Base-by-base conservation (phyloP, 345 rosid species). In the Odontarrhena argentea region DNA sequence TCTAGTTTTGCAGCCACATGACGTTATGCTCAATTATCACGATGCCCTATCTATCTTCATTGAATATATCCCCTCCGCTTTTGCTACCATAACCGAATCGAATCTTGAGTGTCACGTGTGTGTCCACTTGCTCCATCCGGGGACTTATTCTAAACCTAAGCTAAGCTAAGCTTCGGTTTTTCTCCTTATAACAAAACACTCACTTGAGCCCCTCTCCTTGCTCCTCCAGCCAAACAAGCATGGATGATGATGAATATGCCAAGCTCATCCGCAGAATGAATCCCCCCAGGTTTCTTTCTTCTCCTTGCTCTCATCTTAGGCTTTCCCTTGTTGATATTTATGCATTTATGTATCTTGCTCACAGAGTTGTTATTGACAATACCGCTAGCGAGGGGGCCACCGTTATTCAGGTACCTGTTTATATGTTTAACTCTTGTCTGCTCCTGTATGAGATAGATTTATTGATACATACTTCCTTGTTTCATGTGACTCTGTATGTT, bases 191-290 rank as follows among this genome's bases (percentile, higher is more conserved):
- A 18, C 22, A 18, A 18, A 18, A 18, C 22, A 18, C 22, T 18
- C 22, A 18, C 22, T 18, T 18, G 22, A 18, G 22, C 63, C 37
- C 55, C 73, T 55, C 44, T 5, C 50, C 41, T 45, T 28, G 55
- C 12, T 36, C 74, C 62, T 2, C 14, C 50, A 32, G 7, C 58
- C 58, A 13, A 18, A 41, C 1, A 57, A 32, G 24, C 50, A 63
- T 71, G 76, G 76, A 73, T 87, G 96, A 88, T 66, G 97, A 88
- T 64, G 93, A 88, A 76, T 91, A 74, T 60, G 89, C 93, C 32
- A 91, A 91, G 87, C 86, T 91, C 66, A 71, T 91, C 76, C 76
- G 96, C 74, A 86, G 97, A 73, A 87, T 91, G 89, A 88, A 91
- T 76, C 93, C 87, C 8, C 97, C 97, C 47, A 83, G 97, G 93